phyloP scores from a whole-genome alignment of 495 filamentous ascomycete species.

The Clohesyomyces aquaticus region DNA sequence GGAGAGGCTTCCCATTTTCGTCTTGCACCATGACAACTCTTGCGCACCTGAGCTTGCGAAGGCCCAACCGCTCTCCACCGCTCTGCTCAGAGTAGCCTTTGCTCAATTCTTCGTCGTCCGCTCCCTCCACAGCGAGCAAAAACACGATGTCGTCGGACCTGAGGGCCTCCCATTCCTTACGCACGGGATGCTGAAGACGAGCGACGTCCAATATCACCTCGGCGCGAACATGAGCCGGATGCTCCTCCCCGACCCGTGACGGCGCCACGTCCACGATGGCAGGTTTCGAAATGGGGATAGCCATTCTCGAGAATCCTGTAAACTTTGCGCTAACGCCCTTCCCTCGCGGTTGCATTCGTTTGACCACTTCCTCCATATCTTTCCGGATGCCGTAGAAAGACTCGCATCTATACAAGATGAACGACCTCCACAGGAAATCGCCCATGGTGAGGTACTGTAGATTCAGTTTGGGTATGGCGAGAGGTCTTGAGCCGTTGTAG shows the following conservation, averaged over 20 bases:
- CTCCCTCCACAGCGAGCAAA: slow-evolving; percentile 70
- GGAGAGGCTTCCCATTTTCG: slow-evolving; percentile 77
- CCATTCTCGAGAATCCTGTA: slow-evolving; percentile 88
- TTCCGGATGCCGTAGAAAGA: slow-evolving; percentile 93
- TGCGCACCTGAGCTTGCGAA: slow-evolving; percentile 77
- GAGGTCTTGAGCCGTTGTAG: slow-evolving; percentile 85
- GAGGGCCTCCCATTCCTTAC: slow-evolving; percentile 88
- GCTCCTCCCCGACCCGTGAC: slow-evolving; percentile 79
- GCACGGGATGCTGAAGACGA: slow-evolving; percentile 70
- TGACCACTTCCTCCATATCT: slow-evolving; percentile 80
- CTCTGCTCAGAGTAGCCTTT: slow-evolving; percentile 57
- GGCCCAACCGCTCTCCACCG: slow-evolving; percentile 62
- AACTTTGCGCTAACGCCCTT: slow-evolving; percentile 69
- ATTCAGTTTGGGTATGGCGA: slow-evolving; percentile 93
- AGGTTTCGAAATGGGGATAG: slow-evolving; percentile 81
- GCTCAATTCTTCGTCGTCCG: slow-evolving; percentile 56
- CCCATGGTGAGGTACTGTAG: slow-evolving; percentile 93
- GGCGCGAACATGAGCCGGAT: slow-evolving; percentile 82
- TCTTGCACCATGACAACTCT: slow-evolving; percentile 88
- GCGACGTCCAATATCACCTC: slow-evolving; percentile 89
- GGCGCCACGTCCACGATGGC: slow-evolving; percentile 86
- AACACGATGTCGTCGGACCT: slow-evolving; percentile 90
- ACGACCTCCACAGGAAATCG: slow-evolving; percentile 93
- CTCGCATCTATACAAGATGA: slow-evolving; percentile 86
- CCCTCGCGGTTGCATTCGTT: slow-evolving; percentile 73